Base-by-base conservation (phyloP, 208 protist genomes). In the Acanthamoeba royreba region DNA sequence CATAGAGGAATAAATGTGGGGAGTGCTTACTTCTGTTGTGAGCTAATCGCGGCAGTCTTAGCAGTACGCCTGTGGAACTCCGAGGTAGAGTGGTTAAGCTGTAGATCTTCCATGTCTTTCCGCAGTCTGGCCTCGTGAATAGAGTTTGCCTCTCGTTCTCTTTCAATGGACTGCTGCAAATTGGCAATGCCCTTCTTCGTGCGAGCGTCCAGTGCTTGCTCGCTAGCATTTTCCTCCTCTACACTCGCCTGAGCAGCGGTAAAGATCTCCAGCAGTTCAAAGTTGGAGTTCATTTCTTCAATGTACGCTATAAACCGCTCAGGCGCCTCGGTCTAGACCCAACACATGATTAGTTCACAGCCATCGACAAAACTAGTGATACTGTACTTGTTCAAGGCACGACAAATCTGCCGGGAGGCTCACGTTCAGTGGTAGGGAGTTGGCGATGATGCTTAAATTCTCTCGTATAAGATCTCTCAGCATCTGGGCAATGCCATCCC, bases 241-340 rank as follows among this genome's bases (percentile, higher is more conserved):
- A 88, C 79, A 38, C 1, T 43, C 22, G n/a, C 31, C n/a, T 88
- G 79, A 11, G 79, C 45, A 0, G 43, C 49, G 31, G 43, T 88
- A 31, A 88, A 61, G 79, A 88, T 61, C 33, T 88, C 79, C 4
- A 88, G 79, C 28, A 88, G 79, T 28, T 88, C 79, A 11, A 88
- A 88, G 33, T 88, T 88, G 47, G 31, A 58, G 79, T 88, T 88
- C 19, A 88, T 28, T 28, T 88, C 79, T 4, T 33, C 79, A 19
- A 88, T 88, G 33, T 88, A 88, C 13, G 79, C 79, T 4, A 61
- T 61, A 33, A 88, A 52, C 31, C 79, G 47, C 45, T 88, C 79
- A 13, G 49, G 79, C 17, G 79, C 49, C 33, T 61, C 79, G 47
- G 28, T 61, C 79, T 88, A 15, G 42, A 81, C 3, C 7, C 43